Evolutionary conservation across 2,329 filamentous ascomycete genomes (phyloP).

Genomic region (Epichloe sp.): DNA sequence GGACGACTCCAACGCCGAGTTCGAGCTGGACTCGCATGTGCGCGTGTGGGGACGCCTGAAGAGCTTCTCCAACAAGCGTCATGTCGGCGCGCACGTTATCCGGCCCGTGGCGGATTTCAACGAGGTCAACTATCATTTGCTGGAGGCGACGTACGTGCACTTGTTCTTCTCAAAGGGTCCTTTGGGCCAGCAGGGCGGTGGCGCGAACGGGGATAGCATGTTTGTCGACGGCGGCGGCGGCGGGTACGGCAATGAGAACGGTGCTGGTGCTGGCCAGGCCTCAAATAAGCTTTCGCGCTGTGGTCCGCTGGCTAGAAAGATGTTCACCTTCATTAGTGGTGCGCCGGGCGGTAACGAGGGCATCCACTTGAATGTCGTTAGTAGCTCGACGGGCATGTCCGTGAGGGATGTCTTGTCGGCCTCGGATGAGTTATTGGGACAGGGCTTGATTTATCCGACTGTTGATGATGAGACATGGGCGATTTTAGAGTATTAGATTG

Average conservation of each 20-base stretch:
- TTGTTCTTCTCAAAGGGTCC: conserved; percentile 67
- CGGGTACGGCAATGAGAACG: conserved; percentile 27
- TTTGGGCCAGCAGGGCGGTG: conserved; percentile 26
- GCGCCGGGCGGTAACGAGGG: conserved; percentile 67
- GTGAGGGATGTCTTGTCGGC: conserved; percentile 58
- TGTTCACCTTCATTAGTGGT: conserved; percentile 58
- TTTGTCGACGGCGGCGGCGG: conserved; percentile 39
- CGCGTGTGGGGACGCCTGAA: conserved; percentile 78
- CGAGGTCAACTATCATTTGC: conserved; percentile 82
- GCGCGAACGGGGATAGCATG: conserved; percentile 30
- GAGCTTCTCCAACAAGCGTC: conserved; percentile 69
- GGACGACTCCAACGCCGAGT: conserved; percentile 34
- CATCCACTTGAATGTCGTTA: conserved; percentile 67
- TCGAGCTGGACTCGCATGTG: conserved; percentile 65
- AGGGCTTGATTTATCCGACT: conserved; percentile 76
- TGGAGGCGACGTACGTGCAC: conserved; percentile 83
- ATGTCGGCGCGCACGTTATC: conserved; percentile 69
- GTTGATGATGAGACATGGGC: conserved; percentile 90
- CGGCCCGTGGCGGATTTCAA: conserved; percentile 74
- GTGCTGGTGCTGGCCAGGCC: conserved; percentile 25
- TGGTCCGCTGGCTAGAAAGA: conserved; percentile 46
- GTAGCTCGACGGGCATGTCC: conserved; percentile 49
- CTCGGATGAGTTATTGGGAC: conserved; percentile 65
- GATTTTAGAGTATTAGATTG: conserved; percentile 44
- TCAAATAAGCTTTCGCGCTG: conserved; percentile 32